phyloP scores from a whole-genome alignment of 768 basidiomycete genomes.

The Russula sp. region DNA sequence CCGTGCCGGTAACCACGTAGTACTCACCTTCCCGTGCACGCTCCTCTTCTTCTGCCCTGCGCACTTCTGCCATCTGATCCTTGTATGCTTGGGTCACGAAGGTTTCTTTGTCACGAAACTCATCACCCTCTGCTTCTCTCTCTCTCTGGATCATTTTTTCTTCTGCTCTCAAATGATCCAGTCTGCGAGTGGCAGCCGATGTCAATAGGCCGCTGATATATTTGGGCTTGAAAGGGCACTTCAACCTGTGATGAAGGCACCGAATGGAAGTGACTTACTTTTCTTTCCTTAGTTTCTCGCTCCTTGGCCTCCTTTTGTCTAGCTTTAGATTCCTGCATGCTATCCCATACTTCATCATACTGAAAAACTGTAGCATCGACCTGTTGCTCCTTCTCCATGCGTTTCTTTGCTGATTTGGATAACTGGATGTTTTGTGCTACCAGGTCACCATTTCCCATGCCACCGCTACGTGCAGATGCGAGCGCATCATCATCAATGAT shows the following conservation, averaged over 20 bases:
- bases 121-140: constrained; percentile 86
- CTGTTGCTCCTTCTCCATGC: constrained; percentile 70
- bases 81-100: constrained; percentile 98
- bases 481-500: constrained; percentile 40
- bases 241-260: background rate
- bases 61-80: constrained; percentile 89
- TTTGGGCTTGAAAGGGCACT: constrained; percentile 57
- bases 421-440: constrained; percentile 51
- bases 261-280: constrained; percentile 40
- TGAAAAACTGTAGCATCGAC: constrained; percentile 82
- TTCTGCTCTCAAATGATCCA: constrained; percentile 89
- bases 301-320: constrained; percentile 72
- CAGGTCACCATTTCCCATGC: constrained; percentile 46
- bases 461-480: constrained; percentile 35
- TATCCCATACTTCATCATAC: constrained; percentile 96
- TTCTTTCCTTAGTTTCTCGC: constrained; percentile 64
- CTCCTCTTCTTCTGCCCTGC: constrained; percentile 90
- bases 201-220: constrained; percentile 77
- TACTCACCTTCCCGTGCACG: constrained; percentile 73
- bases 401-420: constrained; percentile 60
- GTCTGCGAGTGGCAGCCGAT: constrained; percentile 77
- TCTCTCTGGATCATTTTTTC: constrained; percentile 97
- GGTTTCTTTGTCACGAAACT: constrained; percentile 90
- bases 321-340: constrained; percentile 82
- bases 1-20: background rate